A percentile compares a stretch with the other conserved stretches of the same genome.
Conservation (phyloP, 345 rosid genomes). For the Jatropha curcas region DNA sequence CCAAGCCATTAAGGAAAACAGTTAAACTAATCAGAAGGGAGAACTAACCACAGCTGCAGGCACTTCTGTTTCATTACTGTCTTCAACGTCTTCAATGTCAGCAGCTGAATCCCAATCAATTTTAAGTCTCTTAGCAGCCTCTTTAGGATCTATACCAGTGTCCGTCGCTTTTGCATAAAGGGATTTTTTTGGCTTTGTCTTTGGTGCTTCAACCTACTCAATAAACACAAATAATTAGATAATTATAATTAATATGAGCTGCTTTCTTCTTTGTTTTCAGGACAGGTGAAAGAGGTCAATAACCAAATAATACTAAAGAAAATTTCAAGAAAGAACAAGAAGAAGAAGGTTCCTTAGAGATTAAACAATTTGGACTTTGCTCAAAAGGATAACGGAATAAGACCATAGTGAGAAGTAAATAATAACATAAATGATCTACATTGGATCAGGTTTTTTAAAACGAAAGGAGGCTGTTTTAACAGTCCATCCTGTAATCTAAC, state of each 20-base stretch:
- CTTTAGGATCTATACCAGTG: constrained; percentile 76
- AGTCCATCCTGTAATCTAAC: not conserved
- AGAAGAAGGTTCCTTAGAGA: not conserved
- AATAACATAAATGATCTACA: not conserved
- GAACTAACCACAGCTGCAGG: constrained; percentile 72
- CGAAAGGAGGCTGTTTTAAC: not conserved
- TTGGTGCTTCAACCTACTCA: constrained; percentile 58
- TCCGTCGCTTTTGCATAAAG: constrained; percentile 81
- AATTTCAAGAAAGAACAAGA: not conserved
- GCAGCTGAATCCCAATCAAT: constrained; percentile 97
- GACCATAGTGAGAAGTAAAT: not conserved
- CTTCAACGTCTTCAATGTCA: constrained; percentile 63
- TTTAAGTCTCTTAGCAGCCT: constrained; percentile 87
- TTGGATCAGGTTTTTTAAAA: not conserved
- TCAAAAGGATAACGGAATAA: not conserved
- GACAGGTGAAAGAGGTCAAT: not conserved
- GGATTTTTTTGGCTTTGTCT: constrained; percentile 66
- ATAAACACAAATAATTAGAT: constrained; percentile 11
- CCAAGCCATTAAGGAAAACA: constrained; percentile 2
- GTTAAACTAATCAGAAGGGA: constrained; percentile 20
- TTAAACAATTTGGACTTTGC: not conserved
- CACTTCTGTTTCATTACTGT: constrained; percentile 56
- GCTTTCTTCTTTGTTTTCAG: not conserved
- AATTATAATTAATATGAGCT: not conserved
- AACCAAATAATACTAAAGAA: not conserved